Percentiles rank a stretch among this genome's conserved stretches.
Conservation (phyloP, 495 filamentous ascomycete genomes). For the Neurospora africana region DNA sequence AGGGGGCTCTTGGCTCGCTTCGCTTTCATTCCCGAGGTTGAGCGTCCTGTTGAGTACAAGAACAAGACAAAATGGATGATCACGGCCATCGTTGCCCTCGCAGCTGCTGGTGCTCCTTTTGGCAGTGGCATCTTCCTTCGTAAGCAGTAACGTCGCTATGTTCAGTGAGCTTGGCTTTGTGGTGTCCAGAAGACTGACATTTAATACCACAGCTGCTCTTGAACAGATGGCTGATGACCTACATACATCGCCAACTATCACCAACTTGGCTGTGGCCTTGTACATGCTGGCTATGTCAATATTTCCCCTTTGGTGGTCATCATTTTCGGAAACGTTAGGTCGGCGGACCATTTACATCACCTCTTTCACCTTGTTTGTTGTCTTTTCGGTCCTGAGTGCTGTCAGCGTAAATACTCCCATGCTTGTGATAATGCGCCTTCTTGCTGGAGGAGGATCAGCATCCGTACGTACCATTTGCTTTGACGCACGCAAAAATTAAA, state of each 20-base stretch:
- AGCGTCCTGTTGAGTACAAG: slow-evolving; percentile 61
- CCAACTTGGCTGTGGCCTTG: slow-evolving; percentile 74
- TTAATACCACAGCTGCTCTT: slow-evolving; percentile 49
- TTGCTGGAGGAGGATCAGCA: slow-evolving; percentile 75
- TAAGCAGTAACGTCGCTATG: slow-evolving; percentile 35
- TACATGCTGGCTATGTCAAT: slow-evolving; percentile 90
- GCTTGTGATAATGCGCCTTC: slow-evolving; percentile 75
- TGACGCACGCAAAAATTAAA: background rate
- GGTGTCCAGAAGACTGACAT: background rate
- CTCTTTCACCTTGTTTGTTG: slow-evolving; percentile 69
- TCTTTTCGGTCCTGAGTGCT: slow-evolving; percentile 67
- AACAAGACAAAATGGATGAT: slow-evolving; percentile 73
- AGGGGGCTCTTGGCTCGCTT: slow-evolving; percentile 67
- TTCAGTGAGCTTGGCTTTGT: background rate
- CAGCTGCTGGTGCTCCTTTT: slow-evolving; percentile 68
- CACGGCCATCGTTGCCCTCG: slow-evolving; percentile 67
- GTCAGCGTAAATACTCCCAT: slow-evolving; percentile 67
- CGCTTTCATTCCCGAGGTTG: slow-evolving; percentile 72
- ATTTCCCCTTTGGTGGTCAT: slow-evolving; percentile 92
- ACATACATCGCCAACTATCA: slow-evolving; percentile 53
- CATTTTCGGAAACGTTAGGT: slow-evolving; percentile 74
- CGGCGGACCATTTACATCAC: slow-evolving; percentile 76
- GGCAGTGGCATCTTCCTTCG: slow-evolving; percentile 79
- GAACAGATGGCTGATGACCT: slow-evolving; percentile 57
- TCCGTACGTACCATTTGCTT: slow-evolving; percentile 21